Evolutionary conservation across 2,329 filamentous ascomycete genomes (phyloP).

Genomic region (Epichloe brachyelytri): DNA sequence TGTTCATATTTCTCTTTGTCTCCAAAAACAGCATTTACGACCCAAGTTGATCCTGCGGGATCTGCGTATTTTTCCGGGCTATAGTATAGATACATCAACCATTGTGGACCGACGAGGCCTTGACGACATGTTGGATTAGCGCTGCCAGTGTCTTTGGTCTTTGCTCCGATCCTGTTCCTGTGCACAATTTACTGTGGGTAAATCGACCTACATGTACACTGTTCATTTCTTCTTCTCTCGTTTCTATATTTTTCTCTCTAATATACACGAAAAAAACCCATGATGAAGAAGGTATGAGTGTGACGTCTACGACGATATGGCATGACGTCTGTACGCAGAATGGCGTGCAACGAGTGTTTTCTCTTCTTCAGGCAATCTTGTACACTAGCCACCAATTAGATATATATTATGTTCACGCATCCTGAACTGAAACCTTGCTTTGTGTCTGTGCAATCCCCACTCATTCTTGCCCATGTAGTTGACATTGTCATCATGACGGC

Average conservation of each 20-base stretch:
- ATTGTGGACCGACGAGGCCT: not conserved
- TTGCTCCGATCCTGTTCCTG: not conserved
- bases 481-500: too few relatives aligned
- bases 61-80: not conserved
- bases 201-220: not conserved
- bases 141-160: not conserved
- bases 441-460: too few relatives aligned
- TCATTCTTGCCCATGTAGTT: too few relatives aligned
- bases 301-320: conserved; percentile 1
- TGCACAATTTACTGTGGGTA: not conserved
- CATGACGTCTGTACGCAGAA: conserved; percentile 2
- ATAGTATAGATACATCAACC: not conserved
- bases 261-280: not conserved
- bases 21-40: not conserved
- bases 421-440: too few relatives aligned
- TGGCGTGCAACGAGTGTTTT: not conserved
- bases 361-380: not conserved
- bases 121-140: not conserved
- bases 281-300: conserved; percentile 1
- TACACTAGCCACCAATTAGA: not conserved
- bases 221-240: not conserved
- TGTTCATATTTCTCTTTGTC: not conserved
- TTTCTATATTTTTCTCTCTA: not conserved
- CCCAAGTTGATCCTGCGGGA: not conserved
- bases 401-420: not conserved